Base-by-base conservation (phyloP, 148 eudicot genomes). In the Rheum nobile region DNA sequence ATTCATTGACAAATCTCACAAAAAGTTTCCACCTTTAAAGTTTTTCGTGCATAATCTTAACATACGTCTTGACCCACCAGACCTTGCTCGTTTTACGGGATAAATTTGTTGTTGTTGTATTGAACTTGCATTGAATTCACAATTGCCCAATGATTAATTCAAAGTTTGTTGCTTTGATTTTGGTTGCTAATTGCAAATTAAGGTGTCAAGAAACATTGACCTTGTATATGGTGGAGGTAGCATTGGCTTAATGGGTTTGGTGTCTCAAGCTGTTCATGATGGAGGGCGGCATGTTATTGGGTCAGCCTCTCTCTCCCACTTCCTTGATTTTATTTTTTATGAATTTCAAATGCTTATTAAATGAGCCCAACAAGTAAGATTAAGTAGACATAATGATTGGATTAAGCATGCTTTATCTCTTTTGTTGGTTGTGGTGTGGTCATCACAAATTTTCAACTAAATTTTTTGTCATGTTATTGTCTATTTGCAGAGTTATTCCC, bases 171-270 rank as follows among this genome's bases (percentile, higher is more conserved):
- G 0, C 10, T 26, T 41, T 69, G 35, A 4, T 31, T 29, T 28
- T 44, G 14, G 11, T 48, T 22, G 39, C 6, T 37, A 37, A 73
- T 2, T 37, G 2, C 6, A 37, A 14, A 22, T 85, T 79, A 78
- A 95, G 99, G 99, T 95, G 34, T 76, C 90, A 61, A 91, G 92
- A 80, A 91, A 91, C 85, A 95, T 95, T 78, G 99, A 95, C 88
- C 80, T 95, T 85, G 98, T 95, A 71, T 95, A 95, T 87, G 98
- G 98, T 78, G 98, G 98, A 26, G 97, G 99, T 28, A 95, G 99
- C 89, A 90, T 95, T 67, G 99, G 99, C 39, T 83, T 95, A 57
- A 95, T 95, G 98, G 98, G 98, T 22, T 84, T 94, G 79, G 90
- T 94, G 59, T 94, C 98, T 68, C 98, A 91, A 86, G 99, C 99